Conservation (phyloP, 192 early-diverging fungal species). For the Dispira parvispora region DNA sequence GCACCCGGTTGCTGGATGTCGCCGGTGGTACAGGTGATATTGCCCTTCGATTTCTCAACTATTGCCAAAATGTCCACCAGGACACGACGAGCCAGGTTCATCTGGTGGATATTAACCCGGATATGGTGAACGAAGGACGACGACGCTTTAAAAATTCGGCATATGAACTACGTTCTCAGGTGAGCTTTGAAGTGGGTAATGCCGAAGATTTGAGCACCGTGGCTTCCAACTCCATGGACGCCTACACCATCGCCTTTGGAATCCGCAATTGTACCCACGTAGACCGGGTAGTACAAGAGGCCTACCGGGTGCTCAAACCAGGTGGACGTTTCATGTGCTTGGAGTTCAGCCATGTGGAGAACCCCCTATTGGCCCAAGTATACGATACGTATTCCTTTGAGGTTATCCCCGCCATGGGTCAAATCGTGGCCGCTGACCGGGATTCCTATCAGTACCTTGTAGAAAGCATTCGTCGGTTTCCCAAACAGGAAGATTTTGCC, state of each 20-base stretch:
- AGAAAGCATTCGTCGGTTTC: slow-evolving; percentile 90
- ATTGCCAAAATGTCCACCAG: slow-evolving; percentile 49
- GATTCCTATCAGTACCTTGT: slow-evolving; percentile 95
- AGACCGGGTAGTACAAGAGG: slow-evolving; percentile 73
- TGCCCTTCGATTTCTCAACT: slow-evolving; percentile 84
- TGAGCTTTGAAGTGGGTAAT: slow-evolving; percentile 69
- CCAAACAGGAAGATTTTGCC: slow-evolving; percentile 74
- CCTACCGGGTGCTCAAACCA: slow-evolving; percentile 84
- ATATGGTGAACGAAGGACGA: slow-evolving; percentile 85
- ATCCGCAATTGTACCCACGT: slow-evolving; percentile 95
- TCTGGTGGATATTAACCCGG: slow-evolving; percentile 90
- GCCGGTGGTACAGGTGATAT: slow-evolving; percentile 98
- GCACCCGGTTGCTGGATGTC: slow-evolving; percentile 81
- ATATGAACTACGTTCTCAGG: slow-evolving; percentile 26
- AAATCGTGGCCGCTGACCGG: slow-evolving; percentile 72
- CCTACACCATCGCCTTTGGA: slow-evolving; percentile 95
- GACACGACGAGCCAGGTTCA: slow-evolving; percentile 50
- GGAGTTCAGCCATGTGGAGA: slow-evolving; percentile 82
- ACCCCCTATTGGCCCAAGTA: slow-evolving; percentile 63
- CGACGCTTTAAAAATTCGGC: slow-evolving; percentile 37
- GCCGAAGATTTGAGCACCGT: slow-evolving; percentile 71
- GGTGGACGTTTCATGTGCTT: slow-evolving; percentile 93
- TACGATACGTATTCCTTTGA: slow-evolving; percentile 93
- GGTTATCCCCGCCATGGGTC: slow-evolving; percentile 78
- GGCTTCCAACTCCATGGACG: slow-evolving; percentile 63